Conservation (phyloP, 2,329 filamentous ascomycete genomes). For the Bisporella sp. region DNA sequence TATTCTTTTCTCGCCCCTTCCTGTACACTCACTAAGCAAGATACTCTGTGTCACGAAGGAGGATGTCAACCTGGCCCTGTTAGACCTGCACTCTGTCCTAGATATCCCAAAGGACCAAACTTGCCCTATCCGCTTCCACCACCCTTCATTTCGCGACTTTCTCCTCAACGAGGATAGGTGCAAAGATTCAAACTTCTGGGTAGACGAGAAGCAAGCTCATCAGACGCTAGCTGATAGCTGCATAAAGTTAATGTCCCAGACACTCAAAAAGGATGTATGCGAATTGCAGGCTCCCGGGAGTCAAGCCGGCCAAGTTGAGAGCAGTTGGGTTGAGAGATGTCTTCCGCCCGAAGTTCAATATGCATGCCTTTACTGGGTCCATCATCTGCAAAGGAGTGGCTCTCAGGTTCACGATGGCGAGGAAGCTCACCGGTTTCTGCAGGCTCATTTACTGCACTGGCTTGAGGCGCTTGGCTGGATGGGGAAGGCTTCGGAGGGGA, state of each 20-base stretch:
- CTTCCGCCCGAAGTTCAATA: too few relatives aligned
- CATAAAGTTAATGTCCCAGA: too few relatives aligned
- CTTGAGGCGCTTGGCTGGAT: too few relatives aligned
- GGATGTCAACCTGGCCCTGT: not conserved
- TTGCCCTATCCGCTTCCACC: not conserved
- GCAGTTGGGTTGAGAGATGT: too few relatives aligned
- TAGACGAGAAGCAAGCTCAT: not conserved
- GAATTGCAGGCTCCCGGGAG: not conserved
- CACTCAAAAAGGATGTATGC: too few relatives aligned
- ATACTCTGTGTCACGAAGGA: not conserved
- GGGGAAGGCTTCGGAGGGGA: constrained; percentile 2
- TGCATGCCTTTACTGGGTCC: too few relatives aligned
- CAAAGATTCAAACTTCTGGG: not conserved
- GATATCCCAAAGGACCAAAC: not conserved
- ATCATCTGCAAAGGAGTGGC: too few relatives aligned
- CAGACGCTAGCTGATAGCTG: not conserved
- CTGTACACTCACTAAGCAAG: not conserved
- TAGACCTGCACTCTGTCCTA: not conserved
- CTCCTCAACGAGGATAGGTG: not conserved
- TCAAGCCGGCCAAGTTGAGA: too few relatives aligned
- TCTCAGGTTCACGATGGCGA: too few relatives aligned
- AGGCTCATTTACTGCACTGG: too few relatives aligned
- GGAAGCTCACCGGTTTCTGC: too few relatives aligned
- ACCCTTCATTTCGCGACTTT: not conserved
- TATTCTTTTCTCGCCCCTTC: constrained; percentile 2